A percentile compares a stretch with the other conserved stretches of the same genome.
Conservation (phyloP, 2,329 filamentous ascomycete genomes). For the Exophiala calicioides region DNA sequence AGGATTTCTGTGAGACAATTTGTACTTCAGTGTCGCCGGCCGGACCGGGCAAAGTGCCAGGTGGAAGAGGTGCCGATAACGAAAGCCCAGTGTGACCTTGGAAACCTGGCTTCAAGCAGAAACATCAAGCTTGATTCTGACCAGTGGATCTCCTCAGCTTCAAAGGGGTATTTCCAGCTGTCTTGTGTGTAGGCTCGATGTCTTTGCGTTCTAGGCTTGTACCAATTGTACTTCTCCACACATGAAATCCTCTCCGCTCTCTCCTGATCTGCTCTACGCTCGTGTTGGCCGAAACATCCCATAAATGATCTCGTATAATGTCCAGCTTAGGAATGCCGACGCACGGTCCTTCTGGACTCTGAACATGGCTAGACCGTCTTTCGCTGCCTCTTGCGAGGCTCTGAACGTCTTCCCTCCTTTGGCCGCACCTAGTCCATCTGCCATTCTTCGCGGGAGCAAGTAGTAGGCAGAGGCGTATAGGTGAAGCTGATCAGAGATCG, state of each 20-base stretch:
- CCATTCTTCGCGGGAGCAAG: constrained; percentile 35
- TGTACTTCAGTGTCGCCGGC: constrained; percentile 20
- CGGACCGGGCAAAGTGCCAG: constrained; percentile 29
- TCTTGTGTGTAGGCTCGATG: constrained; percentile 22
- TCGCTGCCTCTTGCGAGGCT: constrained; percentile 40
- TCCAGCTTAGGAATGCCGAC: constrained; percentile 58
- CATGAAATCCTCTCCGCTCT: constrained; percentile 50
- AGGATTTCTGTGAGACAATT: constrained; percentile 8
- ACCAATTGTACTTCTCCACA: constrained; percentile 7
- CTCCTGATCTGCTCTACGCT: constrained; percentile 39
- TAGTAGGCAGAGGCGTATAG: constrained; percentile 34
- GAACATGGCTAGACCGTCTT: constrained; percentile 49
- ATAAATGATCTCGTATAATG: constrained; percentile 62
- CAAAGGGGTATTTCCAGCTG: constrained; percentile 19
- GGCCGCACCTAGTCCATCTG: constrained; percentile 38
- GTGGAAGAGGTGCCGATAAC: constrained; percentile 15
- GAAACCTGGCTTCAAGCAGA: constrained; percentile 31
- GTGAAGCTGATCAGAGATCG: constrained; percentile 66
- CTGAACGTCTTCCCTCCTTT: constrained; percentile 52
- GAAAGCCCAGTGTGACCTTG: constrained; percentile 19
- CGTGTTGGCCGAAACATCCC: constrained; percentile 56
- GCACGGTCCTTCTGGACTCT: constrained; percentile 45
- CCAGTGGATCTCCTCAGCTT: constrained; percentile 28
- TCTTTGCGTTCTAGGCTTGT: constrained; percentile 26
- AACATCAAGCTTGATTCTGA: constrained; percentile 28